Evolutionary conservation across 2,329 filamentous ascomycete genomes (phyloP).

Genomic region (Aspergillus sergii): DNA sequence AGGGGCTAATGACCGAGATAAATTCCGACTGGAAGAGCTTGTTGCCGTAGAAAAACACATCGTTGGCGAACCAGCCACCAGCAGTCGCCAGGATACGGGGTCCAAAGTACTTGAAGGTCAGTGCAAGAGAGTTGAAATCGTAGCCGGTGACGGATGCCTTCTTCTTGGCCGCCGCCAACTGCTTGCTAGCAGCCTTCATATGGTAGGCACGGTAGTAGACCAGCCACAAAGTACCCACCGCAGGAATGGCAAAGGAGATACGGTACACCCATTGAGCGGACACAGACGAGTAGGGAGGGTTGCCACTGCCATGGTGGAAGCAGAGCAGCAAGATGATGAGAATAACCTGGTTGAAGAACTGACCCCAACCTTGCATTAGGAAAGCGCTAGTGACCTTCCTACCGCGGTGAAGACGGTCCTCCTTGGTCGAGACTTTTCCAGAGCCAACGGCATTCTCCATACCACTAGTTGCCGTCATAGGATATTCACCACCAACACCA

Average conservation of each 20-base stretch:
- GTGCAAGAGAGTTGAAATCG: conserved; percentile 77
- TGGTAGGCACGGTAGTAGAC: conserved; percentile 95
- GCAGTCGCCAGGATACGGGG: conserved; percentile 84
- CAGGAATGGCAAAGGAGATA: conserved; percentile 87
- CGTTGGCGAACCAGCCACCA: conserved; percentile 91
- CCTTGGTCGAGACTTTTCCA: conserved; percentile 83
- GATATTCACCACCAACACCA: conserved; percentile 76
- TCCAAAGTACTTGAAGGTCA: conserved; percentile 82
- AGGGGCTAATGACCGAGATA: conserved; percentile 75
- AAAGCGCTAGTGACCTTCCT: conserved; percentile 95
- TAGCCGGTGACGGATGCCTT: conserved; percentile 88
- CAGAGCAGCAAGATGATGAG: conserved; percentile 84
- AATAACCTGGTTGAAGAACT: conserved; percentile 89
- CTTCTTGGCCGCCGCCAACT: conserved; percentile 80
- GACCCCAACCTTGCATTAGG: conserved; percentile 98
- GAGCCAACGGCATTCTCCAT: conserved; percentile 89
- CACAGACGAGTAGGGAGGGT: conserved; percentile 75
- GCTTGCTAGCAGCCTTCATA: conserved; percentile 86
- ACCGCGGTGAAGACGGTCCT: conserved; percentile 92
- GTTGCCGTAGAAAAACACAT: conserved; percentile 99
- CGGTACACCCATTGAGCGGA: conserved; percentile 89
- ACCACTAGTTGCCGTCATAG: conserved; percentile 92
- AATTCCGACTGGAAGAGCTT: conserved; percentile 95
- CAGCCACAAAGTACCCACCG: conserved; percentile 88
- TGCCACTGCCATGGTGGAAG: conserved; percentile 78